phyloP scores from a whole-genome alignment of 148 eudicot genomes.

The Chenopodium album region DNA sequence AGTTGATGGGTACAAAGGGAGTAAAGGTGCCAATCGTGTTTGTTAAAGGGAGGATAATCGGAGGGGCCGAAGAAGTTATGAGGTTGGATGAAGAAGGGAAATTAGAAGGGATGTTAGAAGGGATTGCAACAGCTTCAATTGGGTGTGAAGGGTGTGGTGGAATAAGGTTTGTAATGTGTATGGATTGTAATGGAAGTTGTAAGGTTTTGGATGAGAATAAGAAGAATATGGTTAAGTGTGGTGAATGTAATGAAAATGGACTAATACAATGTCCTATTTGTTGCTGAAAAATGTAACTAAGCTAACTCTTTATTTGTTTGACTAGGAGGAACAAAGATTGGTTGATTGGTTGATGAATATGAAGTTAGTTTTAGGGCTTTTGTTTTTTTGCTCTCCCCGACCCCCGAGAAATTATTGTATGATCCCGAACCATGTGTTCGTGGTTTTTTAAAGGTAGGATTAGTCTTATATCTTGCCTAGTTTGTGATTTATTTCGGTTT shows the following conservation, averaged over 20 bases:
- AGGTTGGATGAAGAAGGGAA: slow-evolving; percentile 82
- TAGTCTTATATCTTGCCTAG: neutral
- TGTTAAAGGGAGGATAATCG: slow-evolving; percentile 71
- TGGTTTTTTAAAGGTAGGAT: neutral
- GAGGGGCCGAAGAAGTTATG: slow-evolving; percentile 66
- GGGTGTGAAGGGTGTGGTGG: slow-evolving; percentile 69
- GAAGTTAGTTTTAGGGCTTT: slow-evolving; percentile 13
- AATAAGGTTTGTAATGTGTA: slow-evolving; percentile 75
- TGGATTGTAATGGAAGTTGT: slow-evolving; percentile 73
- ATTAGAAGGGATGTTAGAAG: slow-evolving; percentile 46
- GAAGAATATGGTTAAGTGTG: slow-evolving; percentile 55
- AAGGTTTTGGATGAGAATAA: slow-evolving; percentile 56
- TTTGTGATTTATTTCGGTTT: too few species aligned
- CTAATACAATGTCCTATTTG: slow-evolving; percentile 79
- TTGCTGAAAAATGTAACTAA: slow-evolving; percentile 25
- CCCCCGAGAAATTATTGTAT: too few species aligned
- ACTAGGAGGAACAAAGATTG: too few species aligned
- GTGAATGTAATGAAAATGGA: slow-evolving; percentile 88
- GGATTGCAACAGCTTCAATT: slow-evolving; percentile 42
- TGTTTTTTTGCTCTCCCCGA: neutral
- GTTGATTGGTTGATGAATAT: too few species aligned
- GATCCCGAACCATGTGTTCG: neutral
- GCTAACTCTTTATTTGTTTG: too few species aligned
- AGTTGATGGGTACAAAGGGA: slow-evolving; percentile 52
- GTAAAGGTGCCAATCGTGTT: slow-evolving; percentile 73